Base-by-base conservation (phyloP, 2,329 filamentous ascomycete species). In the Monosporascus sp. region DNA sequence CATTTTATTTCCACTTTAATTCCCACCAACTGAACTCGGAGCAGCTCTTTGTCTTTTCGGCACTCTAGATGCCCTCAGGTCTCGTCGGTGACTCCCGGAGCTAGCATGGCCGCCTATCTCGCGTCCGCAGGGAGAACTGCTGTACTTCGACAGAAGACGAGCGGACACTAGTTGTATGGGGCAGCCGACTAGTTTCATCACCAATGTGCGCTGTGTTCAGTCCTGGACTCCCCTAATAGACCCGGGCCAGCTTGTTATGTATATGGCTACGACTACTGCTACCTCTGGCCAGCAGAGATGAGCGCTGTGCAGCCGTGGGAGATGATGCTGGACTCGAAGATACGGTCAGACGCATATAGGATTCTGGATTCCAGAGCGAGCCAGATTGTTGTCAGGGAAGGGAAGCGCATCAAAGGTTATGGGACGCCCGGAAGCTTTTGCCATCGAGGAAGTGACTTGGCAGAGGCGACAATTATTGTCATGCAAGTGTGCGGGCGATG, bases 41-140 rank as follows among this genome's bases (percentile, higher is more conserved):
- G 54, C 59, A 90, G 87, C 77, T 90, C 65, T 90, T 90, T 72
- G 87, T 90, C 63, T 90, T 90, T 73, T 90, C 87, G 59, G 87
- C 87, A 68, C 79, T 90, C 73, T 90, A 82, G 67, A 53, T 20
- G 41, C 27, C 35, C 36, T 18, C 37, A 22, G 43, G 27, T 44
- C 49, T 54, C 49, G 50, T 48, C 47, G 45, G 54, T 51, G 50
- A 50, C 47, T 24, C 48, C 54, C 55, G 55, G 55, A 47, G 50
- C 53, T 51, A 50, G 54, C 53, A 52, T 50, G 46, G 49, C 49
- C 48, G 50, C 50, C 35, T 45, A 48, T 24, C 41, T 25, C 43
- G 24, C 14, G 20, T n/a, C 24, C 11, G 22, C 22, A 17, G 43
- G n/a, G 20, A 15, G 43, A 14, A 14, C 39, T 43, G 39, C 17